Evolutionary conservation across 2,329 filamentous ascomycete species (phyloP).

Genomic region (Oidium heveae): DNA sequence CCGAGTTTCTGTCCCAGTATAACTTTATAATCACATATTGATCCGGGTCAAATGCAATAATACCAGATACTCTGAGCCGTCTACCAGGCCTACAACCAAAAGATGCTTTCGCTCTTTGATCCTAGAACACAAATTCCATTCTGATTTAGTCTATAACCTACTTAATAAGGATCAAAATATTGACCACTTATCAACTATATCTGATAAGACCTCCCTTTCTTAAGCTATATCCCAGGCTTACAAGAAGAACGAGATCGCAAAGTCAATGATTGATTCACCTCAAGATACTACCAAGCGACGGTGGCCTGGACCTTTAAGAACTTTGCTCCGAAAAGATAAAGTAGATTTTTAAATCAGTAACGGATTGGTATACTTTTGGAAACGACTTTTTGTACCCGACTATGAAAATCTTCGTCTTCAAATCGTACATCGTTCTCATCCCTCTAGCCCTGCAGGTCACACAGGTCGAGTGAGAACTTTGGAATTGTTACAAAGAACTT

Average conservation of each 20-base stretch:
- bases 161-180: not conserved
- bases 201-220: not conserved
- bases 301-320: not conserved
- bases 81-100: not conserved
- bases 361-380: not conserved
- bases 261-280: not conserved
- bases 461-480: not conserved
- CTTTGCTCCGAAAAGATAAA: not conserved
- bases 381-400: not conserved
- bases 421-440: not conserved
- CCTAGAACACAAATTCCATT: not conserved
- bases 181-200: not conserved
- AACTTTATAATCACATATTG: not conserved
- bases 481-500: not conserved
- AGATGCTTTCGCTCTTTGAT: not conserved
- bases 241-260: not conserved
- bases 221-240: not conserved
- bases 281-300: not conserved
- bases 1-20: not conserved
- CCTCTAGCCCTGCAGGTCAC: not conserved
- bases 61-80: not conserved
- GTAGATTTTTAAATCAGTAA: not conserved
- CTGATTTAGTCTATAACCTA: not conserved
- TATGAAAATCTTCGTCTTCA: not conserved
- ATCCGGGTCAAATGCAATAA: not conserved